phyloP scores from a whole-genome alignment of 306 rosid species.

The apple (Malus domestica) region DNA sequence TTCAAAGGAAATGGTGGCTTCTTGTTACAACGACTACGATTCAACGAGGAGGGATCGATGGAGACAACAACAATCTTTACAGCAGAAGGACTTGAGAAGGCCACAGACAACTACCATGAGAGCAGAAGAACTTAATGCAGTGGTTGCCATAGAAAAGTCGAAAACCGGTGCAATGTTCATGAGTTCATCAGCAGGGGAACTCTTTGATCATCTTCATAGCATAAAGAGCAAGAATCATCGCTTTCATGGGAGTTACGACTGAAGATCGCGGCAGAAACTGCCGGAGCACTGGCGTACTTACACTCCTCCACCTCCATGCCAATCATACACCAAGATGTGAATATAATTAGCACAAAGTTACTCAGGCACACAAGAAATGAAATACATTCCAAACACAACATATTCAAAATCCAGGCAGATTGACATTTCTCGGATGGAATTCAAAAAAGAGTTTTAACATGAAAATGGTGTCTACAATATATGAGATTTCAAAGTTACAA shows the following conservation, averaged over 20 bases:
- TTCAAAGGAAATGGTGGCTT: slow-evolving; percentile 20
- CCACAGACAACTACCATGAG: neutral
- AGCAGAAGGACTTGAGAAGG: neutral
- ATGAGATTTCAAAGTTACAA: neutral
- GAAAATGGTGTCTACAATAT: neutral
- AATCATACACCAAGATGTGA: slow-evolving; percentile 22
- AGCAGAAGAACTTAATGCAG: neutral
- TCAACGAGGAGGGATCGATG: too few species aligned
- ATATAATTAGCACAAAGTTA: too few species aligned
- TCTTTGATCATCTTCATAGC: slow-evolving; percentile 10
- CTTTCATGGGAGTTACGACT: slow-evolving; percentile 15
- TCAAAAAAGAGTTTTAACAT: neutral
- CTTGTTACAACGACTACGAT: neutral
- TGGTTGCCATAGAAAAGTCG: slow-evolving; percentile 21
- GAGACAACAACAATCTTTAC: neutral
- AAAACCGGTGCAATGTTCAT: too few species aligned
- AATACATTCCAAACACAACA: neutral
- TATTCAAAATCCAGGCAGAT: neutral
- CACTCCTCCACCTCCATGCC: slow-evolving; percentile 11
- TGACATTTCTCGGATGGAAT: neutral
- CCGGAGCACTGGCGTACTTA: slow-evolving; percentile 19
- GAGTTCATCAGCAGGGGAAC: slow-evolving; percentile 12
- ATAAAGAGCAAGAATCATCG: neutral
- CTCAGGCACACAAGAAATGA: neutral
- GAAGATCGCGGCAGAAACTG: slow-evolving; percentile 23